Evolutionary conservation across 192 early-diverging fungal genomes (phyloP).

Genomic region (Gonapodya sp.): DNA sequence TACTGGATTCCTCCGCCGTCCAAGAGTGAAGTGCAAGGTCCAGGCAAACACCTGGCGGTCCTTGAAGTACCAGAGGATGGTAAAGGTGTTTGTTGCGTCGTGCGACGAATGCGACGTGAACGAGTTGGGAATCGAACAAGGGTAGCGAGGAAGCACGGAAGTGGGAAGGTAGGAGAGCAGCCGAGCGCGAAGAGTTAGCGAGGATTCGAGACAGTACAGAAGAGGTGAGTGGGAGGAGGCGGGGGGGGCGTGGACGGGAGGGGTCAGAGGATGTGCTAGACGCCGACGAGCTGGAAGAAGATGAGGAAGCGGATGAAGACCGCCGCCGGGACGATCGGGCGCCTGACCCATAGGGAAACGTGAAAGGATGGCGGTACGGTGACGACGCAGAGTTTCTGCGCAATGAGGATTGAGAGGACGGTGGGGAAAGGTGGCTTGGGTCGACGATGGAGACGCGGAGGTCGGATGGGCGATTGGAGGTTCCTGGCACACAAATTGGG

Average conservation of each 20-base stretch:
- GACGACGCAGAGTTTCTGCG: too few species aligned
- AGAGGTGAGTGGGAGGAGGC: not conserved
- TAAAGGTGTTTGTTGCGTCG: not conserved
- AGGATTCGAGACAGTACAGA: not conserved
- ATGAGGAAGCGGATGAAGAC: not conserved
- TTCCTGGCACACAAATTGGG: too few species aligned
- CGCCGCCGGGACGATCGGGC: not conserved
- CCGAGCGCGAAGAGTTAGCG: not conserved
- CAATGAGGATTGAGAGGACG: too few species aligned
- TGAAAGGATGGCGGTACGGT: not conserved
- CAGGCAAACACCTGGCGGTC: not conserved
- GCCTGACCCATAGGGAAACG: not conserved
- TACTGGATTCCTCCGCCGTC: not conserved
- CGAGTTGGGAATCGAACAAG: not conserved
- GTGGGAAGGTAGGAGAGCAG: not conserved
- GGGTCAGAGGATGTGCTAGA: too few species aligned
- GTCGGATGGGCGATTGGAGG: too few species aligned
- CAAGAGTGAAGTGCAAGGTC: not conserved
- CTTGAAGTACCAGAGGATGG: not conserved
- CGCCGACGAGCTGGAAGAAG: not conserved
- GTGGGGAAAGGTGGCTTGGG: too few species aligned
- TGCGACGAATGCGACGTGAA: not conserved
- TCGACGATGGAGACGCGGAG: too few species aligned
- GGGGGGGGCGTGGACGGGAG: not conserved
- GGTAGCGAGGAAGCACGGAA: not conserved